Conservation (phyloP, 176 grass and related monocot species). For the Eragrostis curvula region DNA sequence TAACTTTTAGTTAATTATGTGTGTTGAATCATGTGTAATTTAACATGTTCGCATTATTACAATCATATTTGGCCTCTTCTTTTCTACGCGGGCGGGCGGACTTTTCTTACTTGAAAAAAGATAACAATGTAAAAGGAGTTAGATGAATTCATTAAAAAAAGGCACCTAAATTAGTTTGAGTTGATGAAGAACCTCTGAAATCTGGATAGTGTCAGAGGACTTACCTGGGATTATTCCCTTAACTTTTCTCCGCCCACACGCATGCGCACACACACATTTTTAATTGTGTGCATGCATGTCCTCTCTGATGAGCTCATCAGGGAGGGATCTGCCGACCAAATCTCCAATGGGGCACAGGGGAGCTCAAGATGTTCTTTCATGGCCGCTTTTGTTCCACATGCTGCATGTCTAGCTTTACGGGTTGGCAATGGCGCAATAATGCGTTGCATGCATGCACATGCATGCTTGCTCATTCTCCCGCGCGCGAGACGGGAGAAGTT, state of each 20-base stretch:
- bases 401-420: slow-evolving; percentile 60
- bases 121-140: background rate
- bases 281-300: background rate
- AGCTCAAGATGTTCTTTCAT: slow-evolving; percentile 55
- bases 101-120: background rate
- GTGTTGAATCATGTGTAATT: no score
- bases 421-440: slow-evolving; percentile 60
- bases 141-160: background rate
- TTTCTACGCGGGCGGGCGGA: no score
- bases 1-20: no score
- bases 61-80: no score
- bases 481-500: slow-evolving; percentile 32
- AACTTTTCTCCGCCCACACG: background rate
- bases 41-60: no score
- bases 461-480: background rate
- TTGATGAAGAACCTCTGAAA: background rate
- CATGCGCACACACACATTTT: background rate
- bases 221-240: background rate
- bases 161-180: background rate
- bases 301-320: background rate
- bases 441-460: slow-evolving; percentile 42
- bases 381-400: slow-evolving; percentile 65
- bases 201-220: background rate
- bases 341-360: slow-evolving; percentile 47
- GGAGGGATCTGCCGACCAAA: slow-evolving; percentile 55